Evolutionary conservation across 1,139 yeast genomes (phyloP), one percentile per base, ranked within the genome.

Genomic region (Blastobotrys apis): DNA sequence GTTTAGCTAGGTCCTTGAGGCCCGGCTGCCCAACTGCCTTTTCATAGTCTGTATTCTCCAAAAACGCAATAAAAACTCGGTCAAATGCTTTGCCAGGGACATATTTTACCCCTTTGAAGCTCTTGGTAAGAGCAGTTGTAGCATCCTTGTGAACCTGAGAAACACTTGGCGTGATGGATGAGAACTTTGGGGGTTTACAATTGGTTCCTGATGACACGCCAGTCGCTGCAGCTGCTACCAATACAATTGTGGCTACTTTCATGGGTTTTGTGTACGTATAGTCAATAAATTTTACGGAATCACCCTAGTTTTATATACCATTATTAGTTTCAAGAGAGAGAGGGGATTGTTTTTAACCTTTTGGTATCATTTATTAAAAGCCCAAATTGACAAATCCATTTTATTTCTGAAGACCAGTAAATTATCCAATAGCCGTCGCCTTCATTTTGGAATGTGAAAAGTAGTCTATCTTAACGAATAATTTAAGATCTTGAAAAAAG

Each of bases 1-100:
- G 58, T 52, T 63, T 48, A 19, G 71, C 68, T 37, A 73, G 61
- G 55, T 62, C 63, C 54, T 63, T 60, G 53, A 74, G 59, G 39
- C 69, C 69, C 5, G 64, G 58, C 54, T 73, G 66, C 49, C 65
- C 70, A 36, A 66, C 66, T 35, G 77, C 77, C 56, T 73, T 74
- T 56, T 69, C 72, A 55, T 58, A 73, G 60, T 72, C 74, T 41
- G 76, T 73, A 59, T 71, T 71, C 60, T 73, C 77, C 51, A 74
- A 65, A 69, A 73, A 74, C 49, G 74, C 68, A 49, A 65, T 62
- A 52, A 67, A 64, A 44, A 73, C 59, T 51, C 75, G 67, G 58
- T 72, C 70, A 50, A 68, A 72, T 25, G 59, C 65, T 15, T 63
- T 56, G 53, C 78, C 78, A 33, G 56, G 51, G 34, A 72, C 72